Percentiles rank a stretch among this genome's conserved stretches.
These are phyloP conservation scores for Ceratobasidium theobromae DNA, from an alignment of 1,284 basidiomycete genomes.

Conservation along the genomic window DNA sequence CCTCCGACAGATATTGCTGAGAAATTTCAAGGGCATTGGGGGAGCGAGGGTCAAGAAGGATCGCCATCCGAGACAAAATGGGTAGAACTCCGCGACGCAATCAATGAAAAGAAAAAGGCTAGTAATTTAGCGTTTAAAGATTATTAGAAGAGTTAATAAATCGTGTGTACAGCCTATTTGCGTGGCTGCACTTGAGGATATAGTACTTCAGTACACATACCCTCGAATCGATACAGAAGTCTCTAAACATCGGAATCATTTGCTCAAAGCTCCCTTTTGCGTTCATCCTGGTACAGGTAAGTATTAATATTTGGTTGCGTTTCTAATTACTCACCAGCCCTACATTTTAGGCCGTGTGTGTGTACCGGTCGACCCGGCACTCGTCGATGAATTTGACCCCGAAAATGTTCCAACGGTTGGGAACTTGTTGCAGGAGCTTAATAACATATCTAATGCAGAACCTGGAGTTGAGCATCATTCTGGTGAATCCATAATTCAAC, in stretches of 20 bases:
- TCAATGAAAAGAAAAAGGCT: slow-evolving; percentile 39
- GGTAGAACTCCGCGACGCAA: slow-evolving; percentile 57
- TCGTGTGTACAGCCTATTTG: slow-evolving; percentile 40
- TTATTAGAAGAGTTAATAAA: background rate
- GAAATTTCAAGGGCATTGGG: slow-evolving; percentile 64
- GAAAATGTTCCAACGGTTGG: slow-evolving; percentile 82
- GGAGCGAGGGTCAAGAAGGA: slow-evolving; percentile 38
- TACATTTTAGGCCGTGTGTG: slow-evolving; percentile 75
- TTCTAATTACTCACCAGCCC: background rate
- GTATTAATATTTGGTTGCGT: slow-evolving; percentile 31
- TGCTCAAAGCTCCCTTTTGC: slow-evolving; percentile 97
- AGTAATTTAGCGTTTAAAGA: background rate
- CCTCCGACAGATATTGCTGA: slow-evolving; percentile 45
- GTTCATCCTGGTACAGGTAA: slow-evolving; percentile 86
- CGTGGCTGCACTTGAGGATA: slow-evolving; percentile 69
- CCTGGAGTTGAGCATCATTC: slow-evolving; percentile 51
- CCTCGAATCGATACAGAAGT: slow-evolving; percentile 97
- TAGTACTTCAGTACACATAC: slow-evolving; percentile 93
- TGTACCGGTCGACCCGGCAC: slow-evolving; percentile 82
- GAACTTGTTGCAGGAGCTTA: slow-evolving; percentile 79
- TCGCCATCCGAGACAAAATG: slow-evolving; percentile 56
- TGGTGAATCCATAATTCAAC: slow-evolving; percentile 45
- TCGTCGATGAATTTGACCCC: slow-evolving; percentile 86
- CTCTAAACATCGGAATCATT: slow-evolving; percentile 95
- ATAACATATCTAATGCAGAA: slow-evolving; percentile 47